Base-by-base conservation (phyloP, 768 basidiomycete genomes). In the Termitomyces sp. region DNA sequence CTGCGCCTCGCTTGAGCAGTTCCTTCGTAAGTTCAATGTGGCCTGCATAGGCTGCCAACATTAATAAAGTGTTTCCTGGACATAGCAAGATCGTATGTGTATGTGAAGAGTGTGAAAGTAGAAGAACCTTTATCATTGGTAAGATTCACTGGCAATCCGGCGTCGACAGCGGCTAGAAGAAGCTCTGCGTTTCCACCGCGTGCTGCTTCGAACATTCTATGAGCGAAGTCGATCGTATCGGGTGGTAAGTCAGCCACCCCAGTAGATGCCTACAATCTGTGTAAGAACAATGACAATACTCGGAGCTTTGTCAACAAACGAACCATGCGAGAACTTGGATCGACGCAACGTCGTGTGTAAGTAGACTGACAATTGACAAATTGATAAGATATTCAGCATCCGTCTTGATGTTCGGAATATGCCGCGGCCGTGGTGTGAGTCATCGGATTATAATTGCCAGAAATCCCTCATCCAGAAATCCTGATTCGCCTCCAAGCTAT, bases 21-120 rank as follows among this genome's bases (percentile, higher is more conserved):
- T 76, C 77, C 47, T 73, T 72, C 1, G 81, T 73, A 20, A 88
- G 79, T 2, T 76, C 71, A 0, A 72, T 68, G 62, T 90, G 86
- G 1, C 89, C 89, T 22, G 82, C 77, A 65, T 92, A 92, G 2
- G 89, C 81, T 3, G 86, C 84, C 51, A 90, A 80, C 88, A 92
- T 92, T 54, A 92, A 73, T 6, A 92, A 74, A 5, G 88, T 88
- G 67, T 92, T 91, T 22, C 90, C 90, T 86, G 65, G 28, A 36
- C 41, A 34, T 41, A 42, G 18, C 33, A 20, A 18, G 33, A 42
- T 42, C n/a, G 22, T 13, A 45, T 55, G 34, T 33, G 16, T n/a
- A 16, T 18, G 20, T n/a, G 10, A 51, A 42, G 34, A 42, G 54
- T 28, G 39, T 13, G 55, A 28, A 59, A 49, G 34, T 18, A 10